Percentiles rank a stretch among this genome's conserved stretches.
phyloP scores from a whole-genome alignment of 495 filamentous ascomycete species.

The Annulohypoxylon nitens region DNA sequence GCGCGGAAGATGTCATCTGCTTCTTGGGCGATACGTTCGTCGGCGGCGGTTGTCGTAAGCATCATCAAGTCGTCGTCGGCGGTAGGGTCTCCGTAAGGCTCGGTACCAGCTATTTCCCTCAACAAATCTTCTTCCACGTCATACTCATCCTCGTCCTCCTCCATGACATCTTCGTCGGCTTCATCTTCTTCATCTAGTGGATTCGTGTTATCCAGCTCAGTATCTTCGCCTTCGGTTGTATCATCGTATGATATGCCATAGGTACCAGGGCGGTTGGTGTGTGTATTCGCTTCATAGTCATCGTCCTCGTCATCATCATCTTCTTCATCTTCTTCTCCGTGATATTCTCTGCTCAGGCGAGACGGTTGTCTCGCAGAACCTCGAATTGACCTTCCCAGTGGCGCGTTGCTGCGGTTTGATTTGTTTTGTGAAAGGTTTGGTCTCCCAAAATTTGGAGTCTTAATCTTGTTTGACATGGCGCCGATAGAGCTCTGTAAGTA shows the following conservation, averaged over 20 bases:
- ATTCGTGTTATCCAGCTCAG: conserved; percentile 41
- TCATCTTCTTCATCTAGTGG: conserved; percentile 48
- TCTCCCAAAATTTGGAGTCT: conserved; percentile 59
- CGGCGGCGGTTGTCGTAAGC: conserved; percentile 62
- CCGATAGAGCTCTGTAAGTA: conserved; percentile 75
- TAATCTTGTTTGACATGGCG: conserved; percentile 58
- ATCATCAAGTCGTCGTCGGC: conserved; percentile 59
- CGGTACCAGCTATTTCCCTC: conserved; percentile 45
- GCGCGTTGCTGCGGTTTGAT: conserved; percentile 53
- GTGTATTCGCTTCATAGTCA: conserved; percentile 45
- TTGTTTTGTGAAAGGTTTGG: conserved; percentile 52
- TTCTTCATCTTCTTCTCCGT: conserved; percentile 46
- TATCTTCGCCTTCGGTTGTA: conserved; percentile 50
- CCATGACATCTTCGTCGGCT: conserved; percentile 57
- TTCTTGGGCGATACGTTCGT: conserved; percentile 59
- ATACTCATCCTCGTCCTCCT: conserved; percentile 48
- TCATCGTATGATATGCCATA: conserved; percentile 48
- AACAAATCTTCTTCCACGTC: conserved; percentile 47
- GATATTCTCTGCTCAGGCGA: conserved; percentile 54
- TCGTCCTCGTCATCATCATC: conserved; percentile 38
- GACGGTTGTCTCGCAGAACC: conserved; percentile 54
- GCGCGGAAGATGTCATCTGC: conserved; percentile 61
- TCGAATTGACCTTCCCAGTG: conserved; percentile 61
- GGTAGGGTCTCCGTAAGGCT: conserved; percentile 31
- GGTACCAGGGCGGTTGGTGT: conserved; percentile 50